These are phyloP conservation scores for Gossypium herbaceum DNA, from an alignment of 345 rosid species.

Conservation along the genomic window DNA sequence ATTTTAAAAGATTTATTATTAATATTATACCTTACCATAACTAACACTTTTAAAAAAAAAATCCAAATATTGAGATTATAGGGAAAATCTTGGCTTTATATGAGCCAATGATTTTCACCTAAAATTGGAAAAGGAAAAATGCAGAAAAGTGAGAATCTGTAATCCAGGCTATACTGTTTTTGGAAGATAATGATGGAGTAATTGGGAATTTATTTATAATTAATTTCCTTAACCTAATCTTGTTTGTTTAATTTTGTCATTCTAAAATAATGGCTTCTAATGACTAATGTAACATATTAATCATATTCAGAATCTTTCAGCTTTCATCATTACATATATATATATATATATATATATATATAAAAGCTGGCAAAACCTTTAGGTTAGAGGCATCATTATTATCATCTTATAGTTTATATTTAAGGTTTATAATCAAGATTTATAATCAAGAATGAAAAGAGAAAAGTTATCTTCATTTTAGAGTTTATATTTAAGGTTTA, in stretches of 20 bases:
- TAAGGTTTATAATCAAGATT: too few species aligned
- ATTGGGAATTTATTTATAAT: background rate
- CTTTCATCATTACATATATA: background rate
- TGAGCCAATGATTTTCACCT: slow-evolving; percentile 12
- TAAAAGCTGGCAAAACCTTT: background rate
- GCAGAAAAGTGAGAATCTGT: too few species aligned
- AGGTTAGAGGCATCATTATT: background rate
- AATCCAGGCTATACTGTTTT: too few species aligned
- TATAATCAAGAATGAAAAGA: too few species aligned
- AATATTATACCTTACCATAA: too few species aligned
- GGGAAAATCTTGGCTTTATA: background rate
- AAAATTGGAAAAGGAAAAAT: background rate
- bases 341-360: too few species aligned
- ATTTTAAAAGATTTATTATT: too few species aligned
- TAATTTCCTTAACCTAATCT: background rate
- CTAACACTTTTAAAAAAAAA: too few species aligned
- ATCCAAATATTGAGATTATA: too few species aligned
- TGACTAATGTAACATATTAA: background rate
- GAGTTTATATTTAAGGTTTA: too few species aligned
- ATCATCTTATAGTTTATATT: too few species aligned
- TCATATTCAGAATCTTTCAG: background rate
- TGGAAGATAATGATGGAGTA: background rate
- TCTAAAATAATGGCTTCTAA: background rate
- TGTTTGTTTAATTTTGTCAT: background rate
- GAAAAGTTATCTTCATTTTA: too few species aligned